These are phyloP conservation scores for Lactarius hatsudake DNA, from an alignment of 768 basidiomycete genomes.

Conservation along the genomic window DNA sequence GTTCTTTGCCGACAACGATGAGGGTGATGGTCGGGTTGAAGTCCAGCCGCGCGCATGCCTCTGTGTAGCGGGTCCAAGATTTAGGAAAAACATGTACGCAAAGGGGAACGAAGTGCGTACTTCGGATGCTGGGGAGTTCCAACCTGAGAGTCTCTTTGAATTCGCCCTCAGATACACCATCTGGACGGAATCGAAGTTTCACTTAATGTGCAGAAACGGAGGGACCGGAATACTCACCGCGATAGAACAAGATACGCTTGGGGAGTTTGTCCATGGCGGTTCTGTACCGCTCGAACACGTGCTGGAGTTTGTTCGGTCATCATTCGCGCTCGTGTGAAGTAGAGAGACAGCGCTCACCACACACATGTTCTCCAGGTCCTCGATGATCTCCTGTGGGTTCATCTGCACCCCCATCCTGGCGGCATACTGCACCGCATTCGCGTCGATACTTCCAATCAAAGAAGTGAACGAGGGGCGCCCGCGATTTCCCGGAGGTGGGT, in stretches of 20 bases:
- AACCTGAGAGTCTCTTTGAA: constrained; percentile 46
- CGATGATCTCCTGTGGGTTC: constrained; percentile 71
- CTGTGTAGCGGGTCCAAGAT: constrained; percentile 36
- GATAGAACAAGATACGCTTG: constrained; percentile 69
- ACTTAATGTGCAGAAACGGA: not conserved
- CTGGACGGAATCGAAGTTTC: constrained; percentile 29
- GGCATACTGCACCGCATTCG: constrained; percentile 66
- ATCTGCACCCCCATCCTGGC: constrained; percentile 59
- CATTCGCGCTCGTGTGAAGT: not conserved
- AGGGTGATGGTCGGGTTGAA: constrained; percentile 68
- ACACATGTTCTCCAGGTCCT: constrained; percentile 63
- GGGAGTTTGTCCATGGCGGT: constrained; percentile 52
- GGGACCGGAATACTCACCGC: constrained; percentile 42
- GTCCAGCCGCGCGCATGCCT: constrained; percentile 53
- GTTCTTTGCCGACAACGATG: constrained; percentile 75
- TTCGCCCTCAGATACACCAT: constrained; percentile 56
- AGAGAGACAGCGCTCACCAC: constrained; percentile 38
- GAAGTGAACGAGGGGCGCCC: constrained; percentile 78
- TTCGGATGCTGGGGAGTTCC: constrained; percentile 53
- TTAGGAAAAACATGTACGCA: not conserved
- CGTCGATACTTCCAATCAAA: constrained; percentile 75
- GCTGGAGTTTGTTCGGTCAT: not conserved
- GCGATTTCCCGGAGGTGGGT: constrained; percentile 66
- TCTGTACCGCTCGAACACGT: constrained; percentile 53
- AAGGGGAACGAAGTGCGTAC: constrained; percentile 36